Percentiles rank a stretch among this genome's conserved stretches.
These are phyloP conservation scores for Cladosporium austrohemisphaericum DNA, from an alignment of 2,329 filamentous ascomycete genomes.

Conservation along the genomic window DNA sequence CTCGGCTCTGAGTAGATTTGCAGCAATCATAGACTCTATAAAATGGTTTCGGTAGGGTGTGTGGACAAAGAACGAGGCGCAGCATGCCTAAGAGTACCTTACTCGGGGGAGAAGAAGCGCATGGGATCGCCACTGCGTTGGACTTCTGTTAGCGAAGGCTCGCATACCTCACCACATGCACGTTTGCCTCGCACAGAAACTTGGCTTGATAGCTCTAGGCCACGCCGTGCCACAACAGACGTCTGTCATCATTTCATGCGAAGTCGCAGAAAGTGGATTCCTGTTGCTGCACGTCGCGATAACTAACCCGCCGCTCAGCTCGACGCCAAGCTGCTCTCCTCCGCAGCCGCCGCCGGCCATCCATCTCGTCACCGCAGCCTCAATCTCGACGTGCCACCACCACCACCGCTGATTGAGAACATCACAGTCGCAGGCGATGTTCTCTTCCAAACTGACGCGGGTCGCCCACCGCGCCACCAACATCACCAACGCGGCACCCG, in stretches of 20 bases:
- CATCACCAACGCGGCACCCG: constrained; percentile 29
- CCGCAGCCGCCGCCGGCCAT: not conserved
- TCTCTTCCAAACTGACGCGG: constrained; percentile 31
- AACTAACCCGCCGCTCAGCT: constrained; percentile 10
- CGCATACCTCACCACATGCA: no score
- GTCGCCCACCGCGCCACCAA: constrained; percentile 29
- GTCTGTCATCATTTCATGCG: not conserved
- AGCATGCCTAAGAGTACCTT: no score
- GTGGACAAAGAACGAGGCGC: no score
- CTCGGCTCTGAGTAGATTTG: not conserved
- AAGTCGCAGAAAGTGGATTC: constrained; percentile 7
- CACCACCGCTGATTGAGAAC: constrained; percentile 7
- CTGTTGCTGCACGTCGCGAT: constrained; percentile 9
- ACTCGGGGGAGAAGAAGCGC: no score
- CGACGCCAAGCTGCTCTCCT: constrained; percentile 7
- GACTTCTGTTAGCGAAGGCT: no score
- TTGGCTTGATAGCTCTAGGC: no score
- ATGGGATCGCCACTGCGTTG: no score
- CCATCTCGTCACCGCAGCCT: constrained; percentile 3
- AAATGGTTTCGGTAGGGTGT: no score
- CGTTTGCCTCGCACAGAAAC: not conserved
- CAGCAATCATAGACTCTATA: no score
- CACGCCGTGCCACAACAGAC: not conserved
- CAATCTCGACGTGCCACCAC: not conserved
- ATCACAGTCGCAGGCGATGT: constrained; percentile 23